A percentile compares a stretch with the other conserved stretches of the same genome.
phyloP scores from a whole-genome alignment of 2,329 filamentous ascomycete genomes.

The Fusarium sambucinum region DNA sequence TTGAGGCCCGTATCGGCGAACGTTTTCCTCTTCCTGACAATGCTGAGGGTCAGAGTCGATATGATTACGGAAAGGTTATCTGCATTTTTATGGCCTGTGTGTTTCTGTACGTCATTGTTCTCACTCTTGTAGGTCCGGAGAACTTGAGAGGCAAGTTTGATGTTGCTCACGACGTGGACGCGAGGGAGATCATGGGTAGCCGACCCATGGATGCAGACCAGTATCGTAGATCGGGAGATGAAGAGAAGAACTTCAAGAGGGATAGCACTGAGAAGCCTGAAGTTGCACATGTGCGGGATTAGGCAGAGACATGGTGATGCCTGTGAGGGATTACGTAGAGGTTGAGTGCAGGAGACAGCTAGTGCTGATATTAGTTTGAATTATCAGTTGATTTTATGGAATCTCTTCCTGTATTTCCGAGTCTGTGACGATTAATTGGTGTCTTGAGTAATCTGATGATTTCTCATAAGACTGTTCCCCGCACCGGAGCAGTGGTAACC shows the following conservation, averaged over 20 bases:
- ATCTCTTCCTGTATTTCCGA: neutral
- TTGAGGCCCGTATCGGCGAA: slow-evolving; percentile 81
- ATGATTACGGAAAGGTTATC: slow-evolving; percentile 85
- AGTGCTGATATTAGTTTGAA: neutral
- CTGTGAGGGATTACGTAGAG: neutral
- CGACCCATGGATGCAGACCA: slow-evolving; percentile 47
- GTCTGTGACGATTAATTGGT: neutral
- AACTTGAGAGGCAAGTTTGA: slow-evolving; percentile 65
- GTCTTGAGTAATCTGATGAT: neutral
- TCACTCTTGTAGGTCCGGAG: slow-evolving; percentile 74
- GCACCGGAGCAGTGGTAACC: slow-evolving; percentile 17
- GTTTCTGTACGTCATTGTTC: slow-evolving; percentile 70
- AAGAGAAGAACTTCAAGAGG: slow-evolving; percentile 34
- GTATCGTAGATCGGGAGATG: slow-evolving; percentile 25
- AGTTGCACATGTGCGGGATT: slow-evolving; percentile 26
- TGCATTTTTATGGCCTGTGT: slow-evolving; percentile 93
- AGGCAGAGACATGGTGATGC: neutral
- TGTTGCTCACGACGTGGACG: slow-evolving; percentile 61
- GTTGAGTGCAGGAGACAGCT: neutral
- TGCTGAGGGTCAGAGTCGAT: slow-evolving; percentile 63
- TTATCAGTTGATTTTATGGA: too few species aligned
- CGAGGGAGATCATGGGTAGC: slow-evolving; percentile 60
- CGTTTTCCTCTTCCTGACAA: slow-evolving; percentile 75
- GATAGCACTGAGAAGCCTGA: slow-evolving; percentile 27
- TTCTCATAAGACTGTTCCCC: slow-evolving; percentile 5